These are phyloP conservation scores for Senecio squalidus DNA, from an alignment of 140 eudicot species.

Conservation along the genomic window DNA sequence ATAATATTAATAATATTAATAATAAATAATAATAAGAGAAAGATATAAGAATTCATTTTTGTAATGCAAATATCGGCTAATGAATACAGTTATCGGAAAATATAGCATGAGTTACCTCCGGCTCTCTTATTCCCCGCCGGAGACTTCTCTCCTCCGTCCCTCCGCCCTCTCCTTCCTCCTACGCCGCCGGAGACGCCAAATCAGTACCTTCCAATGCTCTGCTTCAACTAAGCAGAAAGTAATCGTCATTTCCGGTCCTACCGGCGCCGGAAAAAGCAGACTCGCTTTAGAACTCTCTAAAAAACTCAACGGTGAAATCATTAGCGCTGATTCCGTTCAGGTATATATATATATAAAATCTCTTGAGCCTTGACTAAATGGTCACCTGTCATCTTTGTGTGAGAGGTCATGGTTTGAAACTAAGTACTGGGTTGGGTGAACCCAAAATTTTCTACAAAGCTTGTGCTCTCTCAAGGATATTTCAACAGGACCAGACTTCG, in stretches of 20 bases:
- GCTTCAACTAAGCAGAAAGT: conserved; percentile 54
- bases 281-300: conserved; percentile 82
- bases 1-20: too few relatives aligned
- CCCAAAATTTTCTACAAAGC: too few relatives aligned
- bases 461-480: too few relatives aligned
- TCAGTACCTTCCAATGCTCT: conserved; percentile 34
- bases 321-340: conserved; percentile 96
- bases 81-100: conserved; percentile 39
- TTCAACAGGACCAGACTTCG: too few relatives aligned
- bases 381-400: too few relatives aligned
- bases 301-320: conserved; percentile 80
- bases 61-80: conserved; percentile 10
- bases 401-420: too few relatives aligned
- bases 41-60: too few relatives aligned
- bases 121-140: conserved; percentile 32
- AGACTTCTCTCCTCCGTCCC: conserved; percentile 21
- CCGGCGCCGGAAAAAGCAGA: conserved; percentile 94
- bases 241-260: conserved; percentile 88
- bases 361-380: too few relatives aligned
- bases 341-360: conserved; percentile 25
- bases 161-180: conserved; percentile 20
- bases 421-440: too few relatives aligned
- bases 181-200: conserved; percentile 23
- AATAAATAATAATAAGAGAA: too few relatives aligned
- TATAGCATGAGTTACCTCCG: conserved; percentile 35